Conservation (phyloP, 1,284 basidiomycete species). For the Tilletia walkeri region DNA sequence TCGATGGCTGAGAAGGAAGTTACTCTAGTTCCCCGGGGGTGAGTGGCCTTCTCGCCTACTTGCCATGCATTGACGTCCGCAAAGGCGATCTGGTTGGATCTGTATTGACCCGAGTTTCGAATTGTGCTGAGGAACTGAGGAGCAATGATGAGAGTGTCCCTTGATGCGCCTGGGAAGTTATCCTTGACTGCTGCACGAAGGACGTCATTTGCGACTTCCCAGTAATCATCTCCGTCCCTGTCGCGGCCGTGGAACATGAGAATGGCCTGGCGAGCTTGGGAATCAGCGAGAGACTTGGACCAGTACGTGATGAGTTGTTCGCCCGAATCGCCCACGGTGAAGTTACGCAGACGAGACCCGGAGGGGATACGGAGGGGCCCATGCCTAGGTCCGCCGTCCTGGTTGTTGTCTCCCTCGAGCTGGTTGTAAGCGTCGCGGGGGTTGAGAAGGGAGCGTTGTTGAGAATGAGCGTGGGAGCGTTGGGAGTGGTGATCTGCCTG, state of each 20-base stretch:
- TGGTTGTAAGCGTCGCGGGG: constrained; percentile 7
- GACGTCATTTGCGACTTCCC: constrained; percentile 37
- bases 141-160: constrained; percentile 42
- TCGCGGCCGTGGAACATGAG: constrained; percentile 52
- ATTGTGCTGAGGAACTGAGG: constrained; percentile 44
- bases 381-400: neutral
- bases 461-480: neutral
- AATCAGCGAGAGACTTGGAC: constrained; percentile 28
- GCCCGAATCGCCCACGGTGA: constrained; percentile 30
- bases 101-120: constrained; percentile 46
- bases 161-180: constrained; percentile 26
- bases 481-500: no score
- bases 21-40: constrained; percentile 34
- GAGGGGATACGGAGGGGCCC: neutral
- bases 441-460: neutral
- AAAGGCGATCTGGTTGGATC: constrained; percentile 42
- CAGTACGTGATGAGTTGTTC: constrained; percentile 40
- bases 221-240: constrained; percentile 38
- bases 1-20: constrained; percentile 51
- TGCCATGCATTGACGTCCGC: constrained; percentile 50
- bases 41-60: constrained; percentile 42
- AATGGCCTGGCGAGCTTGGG: constrained; percentile 38
- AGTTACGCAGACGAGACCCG: constrained; percentile 24
- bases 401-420: constrained; percentile 2
- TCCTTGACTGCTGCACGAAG: constrained; percentile 35